A percentile compares a stretch with the other conserved stretches of the same genome.
phyloP scores from a whole-genome alignment of 2,329 filamentous ascomycete species.

The Annulohypoxylon truncatum region DNA sequence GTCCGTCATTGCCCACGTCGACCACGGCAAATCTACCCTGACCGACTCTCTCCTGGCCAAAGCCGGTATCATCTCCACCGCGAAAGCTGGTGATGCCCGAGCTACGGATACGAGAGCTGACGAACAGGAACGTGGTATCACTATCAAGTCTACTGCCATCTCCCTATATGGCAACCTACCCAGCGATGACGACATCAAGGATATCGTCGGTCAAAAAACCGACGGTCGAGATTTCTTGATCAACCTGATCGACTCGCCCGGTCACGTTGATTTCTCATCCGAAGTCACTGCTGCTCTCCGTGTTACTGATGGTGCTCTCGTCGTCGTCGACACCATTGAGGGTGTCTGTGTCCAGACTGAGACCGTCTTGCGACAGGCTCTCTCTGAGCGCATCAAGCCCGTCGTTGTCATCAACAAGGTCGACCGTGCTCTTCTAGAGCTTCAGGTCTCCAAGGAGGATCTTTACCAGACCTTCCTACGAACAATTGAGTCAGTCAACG shows the following conservation, averaged over 20 bases:
- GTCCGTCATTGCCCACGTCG: conserved; percentile 99
- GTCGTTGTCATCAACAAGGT: conserved; percentile 99
- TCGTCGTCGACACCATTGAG: conserved; percentile 99
- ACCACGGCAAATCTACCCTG: conserved; percentile 99
- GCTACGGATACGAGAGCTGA: conserved; percentile 97
- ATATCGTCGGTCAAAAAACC: conserved; percentile 88
- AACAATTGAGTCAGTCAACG: conserved; percentile 99
- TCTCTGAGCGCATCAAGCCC: conserved; percentile 99
- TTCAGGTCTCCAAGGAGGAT: conserved; percentile 98
- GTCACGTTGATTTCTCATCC: conserved; percentile 99
- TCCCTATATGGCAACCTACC: conserved; percentile 91
- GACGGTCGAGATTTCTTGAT: conserved; percentile 98
- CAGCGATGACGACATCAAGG: conserved; percentile 89
- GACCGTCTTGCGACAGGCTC: conserved; percentile 98
- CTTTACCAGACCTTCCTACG: conserved; percentile 99
- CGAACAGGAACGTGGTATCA: conserved; percentile 99
- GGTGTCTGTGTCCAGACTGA: conserved; percentile 99
- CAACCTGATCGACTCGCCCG: conserved; percentile 99
- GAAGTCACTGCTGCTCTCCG: conserved; percentile 99
- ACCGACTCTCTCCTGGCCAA: conserved; percentile 99
- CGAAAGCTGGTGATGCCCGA: conserved; percentile 94
- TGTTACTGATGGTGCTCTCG: conserved; percentile 99
- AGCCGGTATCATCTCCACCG: conserved; percentile 98
- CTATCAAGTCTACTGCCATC: conserved; percentile 99
- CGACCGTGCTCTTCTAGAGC: conserved; percentile 98